Evolutionary conservation across 805 yeast genomes (phyloP).

Genomic region (Cyberlindnera galapagoensis): DNA sequence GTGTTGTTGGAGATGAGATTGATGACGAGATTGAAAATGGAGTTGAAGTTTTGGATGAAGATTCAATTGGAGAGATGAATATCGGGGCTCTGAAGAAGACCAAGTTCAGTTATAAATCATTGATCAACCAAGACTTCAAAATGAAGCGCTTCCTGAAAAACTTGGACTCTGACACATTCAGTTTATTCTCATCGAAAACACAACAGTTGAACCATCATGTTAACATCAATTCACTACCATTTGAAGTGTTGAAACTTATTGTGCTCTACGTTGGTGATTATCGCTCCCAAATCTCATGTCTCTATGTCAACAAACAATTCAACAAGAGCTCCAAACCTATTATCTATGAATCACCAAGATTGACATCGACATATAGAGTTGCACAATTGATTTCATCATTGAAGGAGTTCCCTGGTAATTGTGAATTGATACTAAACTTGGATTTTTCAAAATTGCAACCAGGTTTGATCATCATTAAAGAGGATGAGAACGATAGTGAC

Average conservation of each 20-base stretch:
- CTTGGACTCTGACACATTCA: conserved; percentile 26
- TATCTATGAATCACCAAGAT: conserved; percentile 46
- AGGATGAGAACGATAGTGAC: conserved; percentile 7
- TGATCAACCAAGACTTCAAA: conserved; percentile 16
- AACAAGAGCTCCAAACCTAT: conserved; percentile 45
- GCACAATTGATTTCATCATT: conserved; percentile 73
- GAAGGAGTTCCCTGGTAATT: conserved; percentile 49
- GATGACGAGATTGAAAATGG: conserved; percentile 1
- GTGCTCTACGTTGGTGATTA: conserved; percentile 29
- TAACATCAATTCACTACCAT: conserved; percentile 26
- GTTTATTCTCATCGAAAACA: conserved; percentile 25
- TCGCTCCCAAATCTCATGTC: conserved; percentile 34
- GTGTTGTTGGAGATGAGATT: too few species aligned
- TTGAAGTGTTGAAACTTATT: conserved; percentile 25
- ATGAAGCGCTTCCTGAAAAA: conserved; percentile 24
- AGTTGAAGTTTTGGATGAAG: conserved; percentile 1
- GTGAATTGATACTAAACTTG: conserved; percentile 45
- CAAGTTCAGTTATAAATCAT: conserved; percentile 17
- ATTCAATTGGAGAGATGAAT: conserved; percentile 4
- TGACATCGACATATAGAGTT: conserved; percentile 69
- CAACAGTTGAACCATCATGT: conserved; percentile 7
- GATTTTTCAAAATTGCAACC: conserved; percentile 48
- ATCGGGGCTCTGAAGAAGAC: conserved; percentile 6
- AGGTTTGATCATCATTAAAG: conserved; percentile 28
- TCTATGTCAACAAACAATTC: conserved; percentile 47